A percentile compares a stretch with the other conserved stretches of the same genome.
Evolutionary conservation across 1,284 basidiomycete genomes (phyloP).

Genomic region (Spongispora temasekensis): DNA sequence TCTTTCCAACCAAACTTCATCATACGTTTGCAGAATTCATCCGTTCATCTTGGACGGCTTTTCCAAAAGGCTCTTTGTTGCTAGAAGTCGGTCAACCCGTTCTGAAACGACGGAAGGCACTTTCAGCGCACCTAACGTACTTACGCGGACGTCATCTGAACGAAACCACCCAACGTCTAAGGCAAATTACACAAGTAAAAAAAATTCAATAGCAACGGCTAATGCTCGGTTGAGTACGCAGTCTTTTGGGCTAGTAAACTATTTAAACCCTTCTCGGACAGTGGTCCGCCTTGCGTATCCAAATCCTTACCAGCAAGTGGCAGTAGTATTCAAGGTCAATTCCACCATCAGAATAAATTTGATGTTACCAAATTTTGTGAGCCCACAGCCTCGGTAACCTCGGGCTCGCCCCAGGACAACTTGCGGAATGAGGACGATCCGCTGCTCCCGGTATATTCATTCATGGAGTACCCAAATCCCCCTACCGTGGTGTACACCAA

Average conservation of each 20-base stretch:
- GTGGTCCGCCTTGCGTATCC: not conserved
- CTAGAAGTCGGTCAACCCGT: not conserved
- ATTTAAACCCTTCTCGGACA: constrained; percentile 3
- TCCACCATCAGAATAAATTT: not conserved
- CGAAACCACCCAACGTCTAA: too few species aligned
- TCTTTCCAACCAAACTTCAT: constrained; percentile 10
- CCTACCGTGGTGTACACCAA: constrained; percentile 44
- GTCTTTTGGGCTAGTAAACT: not conserved
- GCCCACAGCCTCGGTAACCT: constrained; percentile 6
- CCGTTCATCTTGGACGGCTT: constrained; percentile 16
- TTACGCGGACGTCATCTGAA: constrained; percentile 1
- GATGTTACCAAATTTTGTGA: not conserved
- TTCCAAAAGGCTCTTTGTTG: constrained; percentile 11
- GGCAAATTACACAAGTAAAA: not conserved
- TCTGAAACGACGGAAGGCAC: not conserved
- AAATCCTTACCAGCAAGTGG: not conserved
- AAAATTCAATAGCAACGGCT: not conserved
- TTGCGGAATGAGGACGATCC: constrained; percentile 2
- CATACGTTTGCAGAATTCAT: constrained; percentile 13
- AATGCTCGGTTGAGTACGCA: constrained; percentile 15
- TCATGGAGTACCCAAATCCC: constrained; percentile 34
- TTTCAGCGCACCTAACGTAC: not conserved
- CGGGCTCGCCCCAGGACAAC: constrained; percentile 6
- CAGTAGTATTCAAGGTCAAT: not conserved
- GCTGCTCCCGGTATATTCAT: constrained; percentile 41